A percentile compares a stretch with the other conserved stretches of the same genome.
Conservation (phyloP, 768 basidiomycete species). For the Dentipellis fragilis region DNA sequence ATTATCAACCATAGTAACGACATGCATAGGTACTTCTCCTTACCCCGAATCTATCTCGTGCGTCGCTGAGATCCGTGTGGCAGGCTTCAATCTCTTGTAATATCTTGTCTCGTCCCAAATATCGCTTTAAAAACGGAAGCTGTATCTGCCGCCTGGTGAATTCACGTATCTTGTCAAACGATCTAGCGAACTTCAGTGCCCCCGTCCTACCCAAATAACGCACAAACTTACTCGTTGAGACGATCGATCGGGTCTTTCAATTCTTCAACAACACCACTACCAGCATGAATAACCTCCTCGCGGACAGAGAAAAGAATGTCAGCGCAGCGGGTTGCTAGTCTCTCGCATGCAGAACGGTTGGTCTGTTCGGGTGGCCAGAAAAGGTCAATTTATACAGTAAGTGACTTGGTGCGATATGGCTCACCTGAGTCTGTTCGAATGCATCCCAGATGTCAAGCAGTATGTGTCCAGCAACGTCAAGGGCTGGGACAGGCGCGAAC, state of each 20-base stretch:
- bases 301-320: constrained; percentile 52
- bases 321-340: constrained; percentile 65
- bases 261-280: constrained; percentile 36
- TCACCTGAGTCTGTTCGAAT: neutral
- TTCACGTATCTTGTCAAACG: constrained; percentile 32
- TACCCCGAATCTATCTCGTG: constrained; percentile 46
- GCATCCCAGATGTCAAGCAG: neutral
- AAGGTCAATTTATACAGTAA: neutral
- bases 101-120: constrained; percentile 66
- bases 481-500: neutral
- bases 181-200: constrained; percentile 15
- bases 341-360: constrained; percentile 57
- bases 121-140: constrained; percentile 69
- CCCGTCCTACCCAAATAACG: neutral
- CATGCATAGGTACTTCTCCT: constrained; percentile 8
- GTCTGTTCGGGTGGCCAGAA: constrained; percentile 30
- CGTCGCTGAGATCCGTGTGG: constrained; percentile 42
- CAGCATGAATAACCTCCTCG: constrained; percentile 50
- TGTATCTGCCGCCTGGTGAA: constrained; percentile 51
- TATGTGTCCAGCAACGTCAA: neutral
- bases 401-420: neutral
- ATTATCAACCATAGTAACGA: neutral
- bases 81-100: constrained; percentile 39
- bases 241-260: constrained; percentile 39
- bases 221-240: constrained; percentile 37